Base-by-base conservation (phyloP, 306 rosid genomes). In the Alnus rubra region DNA sequence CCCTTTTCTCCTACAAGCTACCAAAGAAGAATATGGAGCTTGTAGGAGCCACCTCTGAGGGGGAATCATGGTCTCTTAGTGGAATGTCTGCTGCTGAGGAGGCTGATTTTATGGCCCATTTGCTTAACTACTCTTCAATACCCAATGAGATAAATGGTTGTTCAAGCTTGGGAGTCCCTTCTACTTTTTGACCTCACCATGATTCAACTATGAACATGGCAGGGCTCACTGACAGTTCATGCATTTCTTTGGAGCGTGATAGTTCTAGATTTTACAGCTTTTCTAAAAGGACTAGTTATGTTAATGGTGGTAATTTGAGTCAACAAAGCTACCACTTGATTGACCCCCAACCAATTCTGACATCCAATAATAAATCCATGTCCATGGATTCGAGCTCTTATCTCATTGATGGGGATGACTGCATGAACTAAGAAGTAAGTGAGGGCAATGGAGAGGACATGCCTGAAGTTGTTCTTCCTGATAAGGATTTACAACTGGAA, bases 141-240 rank as follows among this genome's bases (percentile, higher is more conserved):
- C 70, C 76, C 45, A 50, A 60, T 51, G 76, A 18, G 33, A 35
- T 56, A 9, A 83, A 75, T 81, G 84, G 76, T 68, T 82, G 63
- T 79, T 74, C 92, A 74, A 80, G 47, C 79, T 76, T 73, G 62
- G 91, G 72, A 76, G 71, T 80, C 79, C 89, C 90, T 69, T 84
- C 82, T 75, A 18, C 92, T 59, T 76, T 65, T 82, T 92, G 85
- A 87, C 89, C 86, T 33, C 67, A 79, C 45, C 81, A 80, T 82
- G 87, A 80, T 39, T 81, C 87, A 59, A 52, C 82, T 51, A 4
- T 71, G 39, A 74, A 55, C 65, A 77, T 74, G 65, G 84, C 84
- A 54, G 56, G 82, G 79, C 60, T 75, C 69, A 70, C 74, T 75
- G 82, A 75, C 49, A 82, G 58, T 84, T 65, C 89, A 72, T 76